Conservation (phyloP, 345 rosid genomes). For the Brassica napus region Da-Ae NC_063447.1:4164501-4165000, state of each 20-base stretch:
- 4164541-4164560: slow-evolving; percentile 26
- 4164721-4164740: slow-evolving; percentile 34
- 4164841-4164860: slow-evolving; percentile 2
- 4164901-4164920: slow-evolving; percentile 5
- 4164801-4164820: not conserved
- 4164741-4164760: slow-evolving; percentile 20
- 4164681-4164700: slow-evolving; percentile 37
- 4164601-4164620: slow-evolving; percentile 35
- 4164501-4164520: slow-evolving; percentile 21
- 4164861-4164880: slow-evolving; percentile 8
- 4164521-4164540: slow-evolving; percentile 28
- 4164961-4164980: slow-evolving; percentile 2
- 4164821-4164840: slow-evolving; percentile 1
- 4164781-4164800: slow-evolving; percentile 31
- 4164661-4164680: slow-evolving; percentile 43
- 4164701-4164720: slow-evolving; percentile 40
- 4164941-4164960: slow-evolving; percentile 13
- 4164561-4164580: slow-evolving; percentile 33
- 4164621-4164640: slow-evolving; percentile 29
- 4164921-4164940: not conserved
- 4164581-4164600: slow-evolving; percentile 40
- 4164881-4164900: slow-evolving; percentile 10
- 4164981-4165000: slow-evolving; percentile 18
- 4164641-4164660: slow-evolving; percentile 46
- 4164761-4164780: slow-evolving; percentile 24